These are phyloP conservation scores for Kuraishia piskuri DNA, from an alignment of 805 yeast genomes.

Conservation along the genomic window DNA sequence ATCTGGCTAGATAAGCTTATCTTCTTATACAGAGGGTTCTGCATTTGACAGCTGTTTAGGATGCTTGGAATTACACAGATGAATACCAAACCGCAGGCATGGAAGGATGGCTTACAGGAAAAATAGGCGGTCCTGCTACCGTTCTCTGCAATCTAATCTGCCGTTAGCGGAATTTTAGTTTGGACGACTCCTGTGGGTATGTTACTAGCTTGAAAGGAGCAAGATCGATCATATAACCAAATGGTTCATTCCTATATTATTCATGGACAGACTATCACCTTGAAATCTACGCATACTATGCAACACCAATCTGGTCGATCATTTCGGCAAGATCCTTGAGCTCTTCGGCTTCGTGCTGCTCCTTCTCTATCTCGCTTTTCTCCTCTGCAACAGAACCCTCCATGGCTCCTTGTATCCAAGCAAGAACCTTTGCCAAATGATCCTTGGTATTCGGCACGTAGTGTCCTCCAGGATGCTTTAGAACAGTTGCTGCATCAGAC, in stretches of 20 bases:
- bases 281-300: neutral
- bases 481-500: constrained; percentile 28
- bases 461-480: constrained; percentile 94
- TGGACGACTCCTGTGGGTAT: no score
- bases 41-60: no score
- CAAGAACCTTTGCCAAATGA: constrained; percentile 21
- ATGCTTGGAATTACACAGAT: no score
- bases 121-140: no score
- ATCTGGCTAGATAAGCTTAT: neutral
- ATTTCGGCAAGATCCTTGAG: constrained; percentile 1
- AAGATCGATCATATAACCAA: no score
- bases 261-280: neutral
- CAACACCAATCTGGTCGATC: constrained; percentile 4
- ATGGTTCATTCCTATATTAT: neutral
- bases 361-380: constrained; percentile 1
- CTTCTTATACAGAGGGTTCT: neutral
- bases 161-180: no score
- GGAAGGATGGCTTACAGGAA: no score
- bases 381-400: constrained; percentile 5
- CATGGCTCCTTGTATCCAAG: constrained; percentile 22
- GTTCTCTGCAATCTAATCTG: no score
- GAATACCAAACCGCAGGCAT: no score
- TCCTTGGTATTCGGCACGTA: constrained; percentile 84
- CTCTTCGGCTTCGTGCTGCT: constrained; percentile 3
- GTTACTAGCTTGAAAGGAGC: no score